Base-by-base conservation (phyloP, 2,329 filamentous ascomycete species). In the Claviceps humidiphila region DNA sequence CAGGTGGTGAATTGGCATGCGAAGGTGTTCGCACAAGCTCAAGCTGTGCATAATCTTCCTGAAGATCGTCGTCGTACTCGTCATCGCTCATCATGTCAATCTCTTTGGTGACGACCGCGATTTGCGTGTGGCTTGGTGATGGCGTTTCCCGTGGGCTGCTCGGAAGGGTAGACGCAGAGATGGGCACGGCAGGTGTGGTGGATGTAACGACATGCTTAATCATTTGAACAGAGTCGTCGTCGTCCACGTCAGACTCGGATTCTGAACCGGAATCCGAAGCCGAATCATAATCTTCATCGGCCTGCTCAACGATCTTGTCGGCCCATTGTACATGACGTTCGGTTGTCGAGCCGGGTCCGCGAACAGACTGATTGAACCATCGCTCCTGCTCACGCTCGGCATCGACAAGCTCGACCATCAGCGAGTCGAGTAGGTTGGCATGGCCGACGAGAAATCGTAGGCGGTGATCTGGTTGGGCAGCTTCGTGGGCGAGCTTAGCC, bases 341-440 rank as follows among this genome's bases (percentile, higher is more conserved):
- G 59, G 84, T 75, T 55, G 72, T 70, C 51, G 66, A 70, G 66
- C 76, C 75, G 60, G 86, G 86, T 64, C 85, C 86, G 67, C 81
- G 84, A 70, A 96, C 87, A 56, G 89, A 93, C 69, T 89, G 85
- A 80, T 96, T 94, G 84, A 96, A 97, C 90, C 90, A 96, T 59
- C 81, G 84, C 72, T 97, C 91, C 72, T 97, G 93, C 70, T 96
- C 89, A 62, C 84, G 82, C 77, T 97, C 93, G 65, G 91, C 91
- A 54, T 95, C 88, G 70, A 89, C 87, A 54, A 98, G 87, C 66
- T 80, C 76, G 60, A 93, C 80, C 93, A 97, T 97, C 66, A 98
- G 75, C 42, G 84, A 85, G 74, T 98, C 93, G 68, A 98, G 87
- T 47, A 97, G 85, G 78, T 97, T 98, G 75, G 93, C 93, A 72